Base-by-base conservation (phyloP, 176 grass and related monocot species). In the Eleusine indica region DNA sequence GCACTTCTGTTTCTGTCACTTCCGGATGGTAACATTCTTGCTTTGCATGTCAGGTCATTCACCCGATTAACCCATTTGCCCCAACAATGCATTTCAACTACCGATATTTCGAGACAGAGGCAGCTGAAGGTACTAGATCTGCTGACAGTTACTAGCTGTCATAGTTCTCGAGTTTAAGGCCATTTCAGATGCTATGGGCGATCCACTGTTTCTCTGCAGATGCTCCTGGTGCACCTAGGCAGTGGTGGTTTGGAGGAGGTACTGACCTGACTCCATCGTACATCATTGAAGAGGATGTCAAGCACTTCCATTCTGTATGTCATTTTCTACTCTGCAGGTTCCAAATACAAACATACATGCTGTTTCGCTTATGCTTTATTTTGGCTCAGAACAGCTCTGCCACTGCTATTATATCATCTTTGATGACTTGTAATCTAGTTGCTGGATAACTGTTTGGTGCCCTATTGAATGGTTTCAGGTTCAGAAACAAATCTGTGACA, bases 241-340 rank as follows among this genome's bases (percentile, higher is more conserved):
- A 94, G 63, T 99, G 97, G 97, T 99, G 97, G 97, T 99, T 99
- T 56, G 97, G 97, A 22, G 97, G 97, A 79, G 97, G 97, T 68
- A 99, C 97, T 83, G 93, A 99, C 79, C 78, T 99, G 85, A 99
- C 96, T 52, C 96, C 96, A 74, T 89, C 91, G 13, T 99, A 99
- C 79, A 87, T 99, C 71, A 88, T 96, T 76, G 96, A 99, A 90
- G 96, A 94, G 73, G 96, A 99, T 81, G 91, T 99, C 60, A 99
- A 96, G 63, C 97, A 96, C 91, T 99, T 99, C 90, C 95, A 97
- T 76, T 83, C 15, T 76, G 85, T 94, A 86, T 54, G 85, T 78
- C 54, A 81, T 18, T 4, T n/a, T 32, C 7, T 49, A 17, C 11
- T 57, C 25, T n/a, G 68, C 67, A 52, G 30, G 3, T 40, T 58